Evolutionary conservation across 2,329 filamentous ascomycete genomes (phyloP), one percentile per base, ranked within the genome.

Genomic region (Hypoxylon sp.): DNA sequence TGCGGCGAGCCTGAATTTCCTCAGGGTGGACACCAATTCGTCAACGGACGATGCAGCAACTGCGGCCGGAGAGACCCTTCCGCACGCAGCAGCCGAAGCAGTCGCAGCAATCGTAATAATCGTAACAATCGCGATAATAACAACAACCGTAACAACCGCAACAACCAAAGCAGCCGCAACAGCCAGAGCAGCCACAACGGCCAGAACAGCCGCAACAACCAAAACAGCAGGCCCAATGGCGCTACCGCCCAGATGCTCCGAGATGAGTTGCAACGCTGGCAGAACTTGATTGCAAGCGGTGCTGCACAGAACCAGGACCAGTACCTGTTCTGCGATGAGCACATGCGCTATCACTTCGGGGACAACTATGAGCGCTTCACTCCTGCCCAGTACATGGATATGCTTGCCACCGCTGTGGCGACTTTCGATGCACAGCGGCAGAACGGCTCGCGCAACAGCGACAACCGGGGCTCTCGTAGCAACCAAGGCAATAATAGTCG

Each of bases 321-420:
- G 17, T 43, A 43, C 38, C 5, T 43, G 17, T 43, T 43, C 38
- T 43, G 38, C 38, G 38, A 43, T 5, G 38, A 43, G 38, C 38
- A 43, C 38, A 43, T 43, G 38, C 38, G 17, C 7, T 10, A 43
- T 9, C 7, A 43, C 14, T 43, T 43, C 38, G 38, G 38, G 17
- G 17, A 43, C 38, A 17, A 43, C 38, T 43, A 43, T 17, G 10
- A 2, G 38, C 38, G 17, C 9, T 21, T 43, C 38, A 43, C 38
- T 9, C 38, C 38, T 13, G 10, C 19, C 17, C 17, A 21, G 38
- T 43, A 21, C 38, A 43, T 43, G 38, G 38, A 9, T 10, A 9
- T 21, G n/a, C 38, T 43, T 11, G 17, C 17, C 7, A n/a, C 38
- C 11, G 38, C 38, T 11, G 38, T 4, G 7, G 7, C 9, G 7